Evolutionary conservation across 192 early-diverging fungal species (phyloP), one percentile per base, ranked within the genome.

Genomic region (Podila clonocystis): DNA sequence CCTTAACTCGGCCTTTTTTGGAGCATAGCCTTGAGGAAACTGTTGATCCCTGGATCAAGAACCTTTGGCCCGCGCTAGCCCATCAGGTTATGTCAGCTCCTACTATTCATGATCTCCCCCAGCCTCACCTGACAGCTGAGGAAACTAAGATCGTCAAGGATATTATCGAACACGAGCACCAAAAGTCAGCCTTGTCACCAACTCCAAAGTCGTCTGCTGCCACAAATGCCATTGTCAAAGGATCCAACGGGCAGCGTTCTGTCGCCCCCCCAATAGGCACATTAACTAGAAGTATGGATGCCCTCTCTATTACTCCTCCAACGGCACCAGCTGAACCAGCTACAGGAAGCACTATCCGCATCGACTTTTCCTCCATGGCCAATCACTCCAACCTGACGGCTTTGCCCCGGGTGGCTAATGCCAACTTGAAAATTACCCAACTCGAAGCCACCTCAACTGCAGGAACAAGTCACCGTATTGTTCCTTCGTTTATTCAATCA

Each of bases 31-130:
- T 98, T 1, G 97, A 98, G 76, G 89, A 90, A 26, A 87, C 90
- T 4, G 94, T 98, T 1, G 97, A 98, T 83, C 93, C 95, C 38
- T 98, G 97, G 97, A 92, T 96, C 73, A 90, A 89, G 58, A 89
- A 91, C 3, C 67, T 98, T 26, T 98, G 97, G 97, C 75, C 85
- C 4, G 85, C 74, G 2, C 82, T 98, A 36, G 88, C 87, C 1
- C 83, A 86, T 19, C 85, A 65, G 19, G 77, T 80, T 24, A 61
- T 69, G 4, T 80, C 65, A 2, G 4, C 71, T 5, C 71, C 77
- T 7, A 61, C 45, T 7, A 61, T 74, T 36, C 65, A 82, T 24
- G 63, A 71, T 24, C 36, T 70, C 19, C 75, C 79, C 12, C 66
- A 55, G 30, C 67, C 71, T 33, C 74, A 74, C 26, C 55, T 71